phyloP scores from a whole-genome alignment of 345 rosid genomes.

The Dipteronia sinensis region DNA sequence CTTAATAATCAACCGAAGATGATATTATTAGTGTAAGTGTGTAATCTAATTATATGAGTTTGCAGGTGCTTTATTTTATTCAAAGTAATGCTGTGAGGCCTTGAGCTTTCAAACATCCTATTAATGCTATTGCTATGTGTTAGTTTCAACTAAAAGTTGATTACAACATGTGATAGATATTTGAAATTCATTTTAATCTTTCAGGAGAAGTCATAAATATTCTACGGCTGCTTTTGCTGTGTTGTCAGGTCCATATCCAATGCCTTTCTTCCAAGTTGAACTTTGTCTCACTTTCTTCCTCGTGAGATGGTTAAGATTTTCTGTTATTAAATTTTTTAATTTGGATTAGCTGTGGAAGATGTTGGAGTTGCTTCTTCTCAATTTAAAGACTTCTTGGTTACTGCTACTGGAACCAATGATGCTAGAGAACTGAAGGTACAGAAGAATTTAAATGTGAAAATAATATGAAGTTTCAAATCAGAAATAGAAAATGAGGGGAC shows the following conservation, averaged over 20 bases:
- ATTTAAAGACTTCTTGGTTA: constrained; percentile 50
- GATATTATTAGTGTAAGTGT: neutral
- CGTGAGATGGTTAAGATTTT: neutral
- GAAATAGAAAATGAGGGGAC: constrained; percentile 3
- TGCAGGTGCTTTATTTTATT: neutral
- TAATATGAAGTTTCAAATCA: constrained; percentile 2
- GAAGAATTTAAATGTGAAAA: constrained; percentile 9
- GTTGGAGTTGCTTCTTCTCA: constrained; percentile 45
- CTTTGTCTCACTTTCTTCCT: constrained; percentile 9
- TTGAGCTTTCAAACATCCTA: neutral
- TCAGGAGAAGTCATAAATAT: constrained; percentile 40
- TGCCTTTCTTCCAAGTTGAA: neutral
- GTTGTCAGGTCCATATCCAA: constrained; percentile 47
- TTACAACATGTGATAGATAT: neutral
- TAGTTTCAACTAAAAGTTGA: constrained; percentile 5
- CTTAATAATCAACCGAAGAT: neutral
- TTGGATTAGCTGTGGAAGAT: constrained; percentile 44
- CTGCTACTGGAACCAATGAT: constrained; percentile 24
- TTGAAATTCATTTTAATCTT: constrained; percentile 16
- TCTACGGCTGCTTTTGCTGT: constrained; percentile 37
- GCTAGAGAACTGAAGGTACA: constrained; percentile 49
- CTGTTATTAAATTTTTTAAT: constrained; percentile 3
- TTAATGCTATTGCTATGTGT: neutral
- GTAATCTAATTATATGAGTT: neutral
- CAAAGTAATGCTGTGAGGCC: neutral